Percentiles rank a stretch among this genome's conserved stretches.
Evolutionary conservation across 2,329 filamentous ascomycete species (phyloP).

Genomic region (Cercospora sp.): DNA sequence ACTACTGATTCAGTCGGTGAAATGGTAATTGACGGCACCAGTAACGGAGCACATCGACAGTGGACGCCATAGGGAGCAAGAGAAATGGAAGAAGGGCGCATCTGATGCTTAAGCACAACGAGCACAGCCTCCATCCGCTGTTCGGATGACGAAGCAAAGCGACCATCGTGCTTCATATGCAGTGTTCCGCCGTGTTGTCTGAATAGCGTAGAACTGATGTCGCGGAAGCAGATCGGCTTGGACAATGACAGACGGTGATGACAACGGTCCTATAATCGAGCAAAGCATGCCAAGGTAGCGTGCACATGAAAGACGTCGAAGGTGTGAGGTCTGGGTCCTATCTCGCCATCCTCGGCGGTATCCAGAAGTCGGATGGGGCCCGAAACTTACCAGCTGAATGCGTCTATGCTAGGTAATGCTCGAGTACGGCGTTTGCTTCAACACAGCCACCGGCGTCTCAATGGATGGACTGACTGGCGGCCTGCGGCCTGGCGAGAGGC

Average conservation of each 20-base stretch:
- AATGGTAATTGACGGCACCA: background rate
- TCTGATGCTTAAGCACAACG: background rate
- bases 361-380: background rate
- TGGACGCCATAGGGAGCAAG: background rate
- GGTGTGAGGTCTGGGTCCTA: background rate
- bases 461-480: background rate
- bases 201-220: background rate
- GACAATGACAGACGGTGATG: background rate
- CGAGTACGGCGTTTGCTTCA: background rate
- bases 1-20: background rate
- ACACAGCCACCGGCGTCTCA: background rate
- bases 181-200: background rate
- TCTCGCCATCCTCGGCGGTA: background rate
- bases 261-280: background rate
- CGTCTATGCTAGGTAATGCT: background rate
- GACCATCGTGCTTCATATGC: background rate
- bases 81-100: background rate
- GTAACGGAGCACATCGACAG: background rate
- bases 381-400: background rate
- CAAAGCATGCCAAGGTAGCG: background rate
- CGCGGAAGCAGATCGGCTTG: background rate
- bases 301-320: background rate
- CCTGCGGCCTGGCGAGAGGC: background rate
- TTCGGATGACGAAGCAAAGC: background rate
- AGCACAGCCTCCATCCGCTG: background rate